Percentiles rank a stretch among this genome's conserved stretches.
Evolutionary conservation across 1,284 basidiomycete species (phyloP).

Genomic region (Trichosporon asahii): DNA sequence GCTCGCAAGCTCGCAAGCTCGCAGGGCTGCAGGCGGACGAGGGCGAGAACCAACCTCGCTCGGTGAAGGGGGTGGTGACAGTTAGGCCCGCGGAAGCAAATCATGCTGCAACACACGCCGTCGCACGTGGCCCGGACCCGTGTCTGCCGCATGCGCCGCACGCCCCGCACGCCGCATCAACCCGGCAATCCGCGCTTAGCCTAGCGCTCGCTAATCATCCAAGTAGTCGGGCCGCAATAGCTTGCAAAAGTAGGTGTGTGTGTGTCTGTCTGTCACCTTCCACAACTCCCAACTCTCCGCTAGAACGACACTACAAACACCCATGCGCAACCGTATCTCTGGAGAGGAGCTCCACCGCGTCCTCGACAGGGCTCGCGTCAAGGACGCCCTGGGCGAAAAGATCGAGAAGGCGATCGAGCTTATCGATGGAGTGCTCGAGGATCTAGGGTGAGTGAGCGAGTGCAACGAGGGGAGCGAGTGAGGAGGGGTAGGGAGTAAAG

Average conservation of each 20-base stretch:
- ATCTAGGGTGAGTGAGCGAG: conserved; percentile 61
- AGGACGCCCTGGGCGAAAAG: conserved; percentile 53
- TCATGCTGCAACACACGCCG: neutral
- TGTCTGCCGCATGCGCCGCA: neutral
- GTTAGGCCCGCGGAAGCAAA: neutral
- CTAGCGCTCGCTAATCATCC: neutral
- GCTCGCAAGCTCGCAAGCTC: too few relatives aligned
- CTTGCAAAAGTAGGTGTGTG: neutral
- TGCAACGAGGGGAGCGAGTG: neutral
- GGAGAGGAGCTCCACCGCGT: conserved; percentile 30
- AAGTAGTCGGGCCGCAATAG: neutral
- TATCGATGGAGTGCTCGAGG: conserved; percentile 69
- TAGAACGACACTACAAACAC: neutral
- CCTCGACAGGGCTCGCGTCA: conserved; percentile 30
- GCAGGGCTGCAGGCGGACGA: neutral
- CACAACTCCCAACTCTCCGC: neutral
- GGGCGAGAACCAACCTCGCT: neutral
- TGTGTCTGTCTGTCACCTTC: neutral
- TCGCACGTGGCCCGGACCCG: conserved; percentile 7
- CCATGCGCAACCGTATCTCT: neutral
- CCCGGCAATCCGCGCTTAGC: conserved; percentile 6
- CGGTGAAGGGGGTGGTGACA: neutral
- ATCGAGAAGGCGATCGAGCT: conserved; percentile 73
- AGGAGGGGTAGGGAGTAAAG: too few relatives aligned
- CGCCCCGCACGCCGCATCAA: too few relatives aligned